Evolutionary conservation across 148 eudicot species (phyloP).

Genomic region (Rhododendron mucronatum): DNA sequence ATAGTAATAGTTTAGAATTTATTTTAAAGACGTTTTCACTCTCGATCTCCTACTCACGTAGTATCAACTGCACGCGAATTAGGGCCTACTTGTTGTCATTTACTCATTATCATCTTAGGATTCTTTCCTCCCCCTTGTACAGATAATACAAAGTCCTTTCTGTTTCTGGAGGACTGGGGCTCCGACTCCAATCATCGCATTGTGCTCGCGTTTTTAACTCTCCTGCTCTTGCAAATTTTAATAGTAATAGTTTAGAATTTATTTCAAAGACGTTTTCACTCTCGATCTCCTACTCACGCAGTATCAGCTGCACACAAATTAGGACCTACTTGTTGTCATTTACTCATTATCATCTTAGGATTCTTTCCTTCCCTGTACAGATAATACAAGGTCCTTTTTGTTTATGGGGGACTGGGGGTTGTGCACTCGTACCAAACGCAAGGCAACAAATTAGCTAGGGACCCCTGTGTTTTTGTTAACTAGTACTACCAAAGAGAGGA

Average conservation of each 20-base stretch:
- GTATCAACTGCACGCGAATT: too few species aligned
- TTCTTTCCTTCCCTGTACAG: neutral
- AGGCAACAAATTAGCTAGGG: neutral
- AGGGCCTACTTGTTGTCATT: neutral
- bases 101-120: neutral
- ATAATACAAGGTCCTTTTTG: too few species aligned
- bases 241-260: too few species aligned
- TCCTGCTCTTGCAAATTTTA: too few species aligned
- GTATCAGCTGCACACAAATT: too few species aligned
- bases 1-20: too few species aligned
- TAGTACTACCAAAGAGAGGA: neutral
- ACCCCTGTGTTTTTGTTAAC: neutral
- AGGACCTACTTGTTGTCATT: too few species aligned
- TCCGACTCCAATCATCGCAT: too few species aligned
- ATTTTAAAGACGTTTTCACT: neutral
- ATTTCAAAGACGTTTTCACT: neutral
- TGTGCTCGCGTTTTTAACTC: too few species aligned
- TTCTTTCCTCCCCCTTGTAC: neutral
- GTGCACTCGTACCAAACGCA: neutral
- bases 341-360: neutral
- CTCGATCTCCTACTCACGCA: neutral
- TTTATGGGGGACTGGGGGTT: neutral
- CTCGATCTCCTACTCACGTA: neutral
- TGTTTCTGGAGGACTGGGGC: too few species aligned
- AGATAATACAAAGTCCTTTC: too few species aligned